Evolutionary conservation across 768 basidiomycete species (phyloP).

Genomic region (Pholiota conissans): DNA sequence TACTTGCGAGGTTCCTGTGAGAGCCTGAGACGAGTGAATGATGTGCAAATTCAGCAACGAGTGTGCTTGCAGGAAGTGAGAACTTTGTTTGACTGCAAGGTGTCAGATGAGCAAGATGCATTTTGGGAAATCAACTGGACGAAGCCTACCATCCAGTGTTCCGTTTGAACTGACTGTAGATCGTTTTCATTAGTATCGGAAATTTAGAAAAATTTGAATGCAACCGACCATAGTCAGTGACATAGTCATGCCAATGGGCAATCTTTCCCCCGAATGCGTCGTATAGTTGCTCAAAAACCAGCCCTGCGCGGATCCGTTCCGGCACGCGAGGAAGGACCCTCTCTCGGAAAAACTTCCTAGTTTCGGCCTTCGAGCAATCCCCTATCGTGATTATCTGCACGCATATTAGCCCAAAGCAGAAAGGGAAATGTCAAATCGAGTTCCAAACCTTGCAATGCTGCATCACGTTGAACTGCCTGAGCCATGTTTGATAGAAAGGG

Average conservation of each 20-base stretch:
- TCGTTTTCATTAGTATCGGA: background rate
- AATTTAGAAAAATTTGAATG: constrained; percentile 3
- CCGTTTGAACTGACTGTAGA: constrained; percentile 70
- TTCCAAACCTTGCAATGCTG: constrained; percentile 73
- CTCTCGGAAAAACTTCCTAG: constrained; percentile 64
- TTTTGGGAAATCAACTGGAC: background rate
- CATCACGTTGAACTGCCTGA: constrained; percentile 77
- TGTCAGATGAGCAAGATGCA: constrained; percentile 6
- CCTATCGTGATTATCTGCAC: constrained; percentile 73
- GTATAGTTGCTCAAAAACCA: constrained; percentile 74
- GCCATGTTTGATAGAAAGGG: constrained; percentile 84
- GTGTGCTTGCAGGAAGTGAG: constrained; percentile 85
- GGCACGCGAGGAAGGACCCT: constrained; percentile 70
- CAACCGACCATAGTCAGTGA: constrained; percentile 72
- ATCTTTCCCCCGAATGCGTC: constrained; percentile 84
- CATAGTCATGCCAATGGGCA: constrained; percentile 80
- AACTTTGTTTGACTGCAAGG: constrained; percentile 69
- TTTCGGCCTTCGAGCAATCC: constrained; percentile 75
- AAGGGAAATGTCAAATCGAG: background rate
- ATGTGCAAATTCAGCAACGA: constrained; percentile 83
- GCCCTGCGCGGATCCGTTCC: constrained; percentile 47
- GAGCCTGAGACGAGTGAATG: constrained; percentile 75
- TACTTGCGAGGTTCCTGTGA: constrained; percentile 25
- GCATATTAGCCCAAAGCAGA: background rate
- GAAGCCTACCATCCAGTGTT: constrained; percentile 59